phyloP scores from a whole-genome alignment of 2,329 filamentous ascomycete genomes.

The Raffaelea deltoideospora region DNA sequence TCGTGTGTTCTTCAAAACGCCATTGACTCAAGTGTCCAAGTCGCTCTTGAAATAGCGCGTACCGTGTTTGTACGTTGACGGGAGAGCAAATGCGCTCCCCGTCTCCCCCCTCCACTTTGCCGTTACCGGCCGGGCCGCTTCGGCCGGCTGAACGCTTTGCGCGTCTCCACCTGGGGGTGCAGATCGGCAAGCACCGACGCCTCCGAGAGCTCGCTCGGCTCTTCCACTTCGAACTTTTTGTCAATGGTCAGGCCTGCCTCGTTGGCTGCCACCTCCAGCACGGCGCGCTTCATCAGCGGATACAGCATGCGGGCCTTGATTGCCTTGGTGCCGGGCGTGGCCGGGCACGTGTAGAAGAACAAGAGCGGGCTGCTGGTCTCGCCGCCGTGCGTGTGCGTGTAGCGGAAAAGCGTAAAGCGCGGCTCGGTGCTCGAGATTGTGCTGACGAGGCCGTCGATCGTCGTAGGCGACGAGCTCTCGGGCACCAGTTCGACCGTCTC shows the following conservation, averaged over 20 bases:
- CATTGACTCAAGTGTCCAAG: background rate
- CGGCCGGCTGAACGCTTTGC: constrained; percentile 58
- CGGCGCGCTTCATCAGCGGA: constrained; percentile 53
- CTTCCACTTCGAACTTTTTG: constrained; percentile 55
- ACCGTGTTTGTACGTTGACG: too few species aligned
- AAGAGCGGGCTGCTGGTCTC: constrained; percentile 43
- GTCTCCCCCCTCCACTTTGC: too few species aligned
- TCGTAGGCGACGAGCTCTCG: constrained; percentile 32
- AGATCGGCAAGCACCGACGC: constrained; percentile 49
- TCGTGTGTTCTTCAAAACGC: too few species aligned
- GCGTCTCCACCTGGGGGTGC: constrained; percentile 49
- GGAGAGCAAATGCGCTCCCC: background rate
- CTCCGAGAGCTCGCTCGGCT: constrained; percentile 57
- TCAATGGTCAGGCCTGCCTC: constrained; percentile 51
- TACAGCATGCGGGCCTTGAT: constrained; percentile 82
- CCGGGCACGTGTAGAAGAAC: constrained; percentile 73
- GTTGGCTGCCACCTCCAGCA: constrained; percentile 48
- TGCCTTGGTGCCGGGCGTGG: constrained; percentile 44
- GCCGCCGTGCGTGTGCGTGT: constrained; percentile 40
- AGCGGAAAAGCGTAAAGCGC: constrained; percentile 65
- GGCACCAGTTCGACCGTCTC: constrained; percentile 55
- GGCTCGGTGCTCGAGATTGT: constrained; percentile 54
- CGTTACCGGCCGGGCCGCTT: constrained; percentile 57
- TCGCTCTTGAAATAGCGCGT: too few species aligned
- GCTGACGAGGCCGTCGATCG: constrained; percentile 40